Evolutionary conservation across 2,329 filamentous ascomycete species (phyloP).

Genomic region (Fusarium metavorans): DNA sequence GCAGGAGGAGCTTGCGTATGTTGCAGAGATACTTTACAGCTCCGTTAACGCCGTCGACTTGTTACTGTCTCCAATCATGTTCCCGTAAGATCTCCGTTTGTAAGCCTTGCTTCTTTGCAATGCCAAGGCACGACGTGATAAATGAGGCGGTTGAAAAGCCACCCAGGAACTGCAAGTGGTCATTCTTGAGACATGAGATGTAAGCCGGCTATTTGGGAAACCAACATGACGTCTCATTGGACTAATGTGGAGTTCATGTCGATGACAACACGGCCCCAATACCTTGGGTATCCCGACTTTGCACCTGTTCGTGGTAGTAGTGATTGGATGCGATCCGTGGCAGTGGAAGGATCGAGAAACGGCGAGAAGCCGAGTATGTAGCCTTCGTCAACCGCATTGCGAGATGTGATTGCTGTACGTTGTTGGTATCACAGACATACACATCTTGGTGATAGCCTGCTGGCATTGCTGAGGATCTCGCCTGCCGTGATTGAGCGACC

Average conservation of each 20-base stretch:
- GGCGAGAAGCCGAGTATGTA: conserved; percentile 9
- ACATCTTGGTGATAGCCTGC: conserved; percentile 9
- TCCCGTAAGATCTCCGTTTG: neutral
- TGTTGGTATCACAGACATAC: conserved; percentile 12
- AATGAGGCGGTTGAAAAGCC: neutral
- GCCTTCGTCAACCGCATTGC: conserved; percentile 2
- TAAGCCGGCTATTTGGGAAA: conserved; percentile 16
- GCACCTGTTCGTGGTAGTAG: neutral
- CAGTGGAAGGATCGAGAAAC: conserved; percentile 29
- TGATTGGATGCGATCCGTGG: conserved; percentile 19
- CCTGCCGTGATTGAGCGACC: conserved; percentile 1
- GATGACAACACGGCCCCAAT: conserved; percentile 21
- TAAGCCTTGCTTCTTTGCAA: neutral
- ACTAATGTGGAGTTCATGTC: conserved; percentile 14
- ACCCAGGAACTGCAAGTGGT: neutral
- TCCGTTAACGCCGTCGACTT: neutral
- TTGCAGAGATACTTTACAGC: neutral
- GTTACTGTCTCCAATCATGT: neutral
- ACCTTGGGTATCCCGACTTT: conserved; percentile 34
- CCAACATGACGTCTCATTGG: conserved; percentile 21
- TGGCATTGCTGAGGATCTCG: conserved; percentile 1
- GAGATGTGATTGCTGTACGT: neutral
- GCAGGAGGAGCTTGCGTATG: conserved; percentile 30
- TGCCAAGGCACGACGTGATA: neutral
- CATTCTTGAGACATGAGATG: conserved; percentile 10